phyloP scores from a whole-genome alignment of 345 rosid genomes.

The Salix purpurea region DNA sequence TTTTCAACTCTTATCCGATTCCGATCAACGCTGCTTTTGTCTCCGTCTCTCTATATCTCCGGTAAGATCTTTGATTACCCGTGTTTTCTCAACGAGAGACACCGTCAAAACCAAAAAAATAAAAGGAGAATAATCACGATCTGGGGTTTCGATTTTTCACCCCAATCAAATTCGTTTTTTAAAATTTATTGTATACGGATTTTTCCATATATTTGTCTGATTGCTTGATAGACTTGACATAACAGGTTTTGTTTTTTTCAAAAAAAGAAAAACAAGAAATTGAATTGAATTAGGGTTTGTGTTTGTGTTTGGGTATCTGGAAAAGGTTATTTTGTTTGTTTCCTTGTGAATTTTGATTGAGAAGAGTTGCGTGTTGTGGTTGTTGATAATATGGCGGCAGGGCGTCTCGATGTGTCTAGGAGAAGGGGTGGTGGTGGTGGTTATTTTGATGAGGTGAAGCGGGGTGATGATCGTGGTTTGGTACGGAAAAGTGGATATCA shows the following conservation, averaged over 20 bases:
- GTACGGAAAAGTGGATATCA: conserved; percentile 1
- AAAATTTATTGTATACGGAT: neutral
- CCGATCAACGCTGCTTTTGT: neutral
- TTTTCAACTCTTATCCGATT: neutral
- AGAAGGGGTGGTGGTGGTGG: conserved; percentile 30
- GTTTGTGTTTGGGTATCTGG: conserved; percentile 27
- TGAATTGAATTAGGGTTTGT: conserved; percentile 35
- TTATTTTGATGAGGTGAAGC: conserved; percentile 14
- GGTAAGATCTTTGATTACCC: conserved; percentile 51
- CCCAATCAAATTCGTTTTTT: conserved; percentile 20
- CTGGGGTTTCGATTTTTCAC: neutral
- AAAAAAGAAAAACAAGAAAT: neutral
- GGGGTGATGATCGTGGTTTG: conserved; percentile 2
- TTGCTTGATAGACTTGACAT: neutral
- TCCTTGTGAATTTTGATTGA: conserved; percentile 23
- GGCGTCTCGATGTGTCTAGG: conserved; percentile 50
- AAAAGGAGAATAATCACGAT: neutral
- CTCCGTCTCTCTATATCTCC: conserved; percentile 14
- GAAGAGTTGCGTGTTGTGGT: conserved; percentile 41
- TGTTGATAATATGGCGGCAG: conserved; percentile 72
- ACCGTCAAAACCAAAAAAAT: neutral
- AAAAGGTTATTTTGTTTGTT: conserved; percentile 1
- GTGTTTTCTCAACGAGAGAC: conserved; percentile 43
- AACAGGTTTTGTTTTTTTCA: neutral
- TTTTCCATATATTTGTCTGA: neutral